phyloP scores from a whole-genome alignment of 208 protist species.

The Acanthamoeba lenticulata region DNA sequence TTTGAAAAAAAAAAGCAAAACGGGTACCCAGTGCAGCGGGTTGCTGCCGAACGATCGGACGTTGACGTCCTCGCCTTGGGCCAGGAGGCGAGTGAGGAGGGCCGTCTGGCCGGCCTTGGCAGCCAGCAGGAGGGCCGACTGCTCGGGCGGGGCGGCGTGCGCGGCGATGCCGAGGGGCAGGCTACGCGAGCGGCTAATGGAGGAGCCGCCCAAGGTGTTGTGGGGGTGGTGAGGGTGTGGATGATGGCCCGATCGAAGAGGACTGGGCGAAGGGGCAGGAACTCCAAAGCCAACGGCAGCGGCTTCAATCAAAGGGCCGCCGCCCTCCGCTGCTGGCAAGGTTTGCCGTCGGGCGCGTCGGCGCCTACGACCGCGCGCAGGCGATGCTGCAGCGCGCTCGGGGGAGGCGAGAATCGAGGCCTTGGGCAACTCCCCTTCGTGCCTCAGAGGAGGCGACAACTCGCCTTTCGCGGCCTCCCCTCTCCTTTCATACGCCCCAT shows the following conservation, averaged over 20 bases:
- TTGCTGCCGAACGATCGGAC: slow-evolving; percentile 13
- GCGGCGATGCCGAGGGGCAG: neutral
- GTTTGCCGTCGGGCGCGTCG: neutral
- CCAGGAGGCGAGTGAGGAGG: neutral
- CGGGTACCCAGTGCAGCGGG: neutral
- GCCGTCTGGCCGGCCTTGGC: neutral
- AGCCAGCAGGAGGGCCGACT: neutral
- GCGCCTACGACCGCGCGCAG: neutral
- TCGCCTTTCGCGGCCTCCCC: neutral
- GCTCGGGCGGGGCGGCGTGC: neutral
- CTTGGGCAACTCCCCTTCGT: neutral
- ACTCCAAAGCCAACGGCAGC: neutral
- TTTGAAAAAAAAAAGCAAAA: neutral
- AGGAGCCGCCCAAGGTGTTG: neutral
- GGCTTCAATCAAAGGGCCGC: neutral
- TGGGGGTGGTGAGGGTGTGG: neutral
- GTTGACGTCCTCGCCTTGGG: neutral
- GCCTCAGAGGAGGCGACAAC: neutral
- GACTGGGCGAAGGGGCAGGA: neutral
- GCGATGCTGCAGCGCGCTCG: neutral
- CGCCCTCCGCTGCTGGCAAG: neutral
- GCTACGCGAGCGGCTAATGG: slow-evolving; percentile 15
- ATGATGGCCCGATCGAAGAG: neutral
- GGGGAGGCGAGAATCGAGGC: neutral
- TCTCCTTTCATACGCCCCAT: neutral